phyloP scores from a whole-genome alignment of 2,329 filamentous ascomycete genomes.

The Microascus cirrosus region DNA sequence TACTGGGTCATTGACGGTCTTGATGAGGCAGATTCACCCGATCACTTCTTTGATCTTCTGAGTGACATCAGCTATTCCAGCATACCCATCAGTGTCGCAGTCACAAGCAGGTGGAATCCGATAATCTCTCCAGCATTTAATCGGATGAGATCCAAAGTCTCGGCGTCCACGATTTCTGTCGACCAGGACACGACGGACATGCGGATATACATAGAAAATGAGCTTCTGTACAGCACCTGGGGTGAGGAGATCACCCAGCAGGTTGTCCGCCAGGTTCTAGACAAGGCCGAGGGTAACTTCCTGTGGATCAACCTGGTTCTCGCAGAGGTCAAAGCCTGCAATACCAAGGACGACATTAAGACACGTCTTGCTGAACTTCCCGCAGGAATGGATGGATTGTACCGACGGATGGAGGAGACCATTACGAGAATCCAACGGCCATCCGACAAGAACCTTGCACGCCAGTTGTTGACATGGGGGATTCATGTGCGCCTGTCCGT shows the following conservation, averaged over 20 bases:
- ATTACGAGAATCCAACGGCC: too few relatives aligned
- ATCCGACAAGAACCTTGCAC: too few relatives aligned
- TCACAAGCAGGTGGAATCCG: slow-evolving; percentile 16
- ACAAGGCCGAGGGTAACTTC: slow-evolving; percentile 18
- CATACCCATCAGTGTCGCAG: slow-evolving; percentile 15
- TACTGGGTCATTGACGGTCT: slow-evolving; percentile 27
- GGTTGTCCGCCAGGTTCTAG: neutral
- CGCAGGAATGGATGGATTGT: slow-evolving; percentile 18
- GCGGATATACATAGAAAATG: neutral
- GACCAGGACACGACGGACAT: too few relatives aligned
- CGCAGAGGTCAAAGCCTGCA: too few relatives aligned
- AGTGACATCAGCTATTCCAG: slow-evolving; percentile 10
- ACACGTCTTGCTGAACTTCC: slow-evolving; percentile 15
- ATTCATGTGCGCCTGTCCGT: too few relatives aligned
- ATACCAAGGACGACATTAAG: slow-evolving; percentile 13
- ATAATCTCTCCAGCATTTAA: slow-evolving; percentile 8
- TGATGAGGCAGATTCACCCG: slow-evolving; percentile 21
- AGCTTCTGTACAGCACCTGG: too few relatives aligned
- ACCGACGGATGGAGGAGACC: slow-evolving; percentile 18
- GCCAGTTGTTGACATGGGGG: too few relatives aligned
- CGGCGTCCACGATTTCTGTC: too few relatives aligned
- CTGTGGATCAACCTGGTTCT: slow-evolving; percentile 17
- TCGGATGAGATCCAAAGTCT: slow-evolving; percentile 7
- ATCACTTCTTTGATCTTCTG: slow-evolving; percentile 15
- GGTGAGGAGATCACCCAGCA: too few relatives aligned